A percentile compares a stretch with the other conserved stretches of the same genome.
phyloP scores from a whole-genome alignment of 495 filamentous ascomycete genomes.

The Lichina pygmaea region DNA sequence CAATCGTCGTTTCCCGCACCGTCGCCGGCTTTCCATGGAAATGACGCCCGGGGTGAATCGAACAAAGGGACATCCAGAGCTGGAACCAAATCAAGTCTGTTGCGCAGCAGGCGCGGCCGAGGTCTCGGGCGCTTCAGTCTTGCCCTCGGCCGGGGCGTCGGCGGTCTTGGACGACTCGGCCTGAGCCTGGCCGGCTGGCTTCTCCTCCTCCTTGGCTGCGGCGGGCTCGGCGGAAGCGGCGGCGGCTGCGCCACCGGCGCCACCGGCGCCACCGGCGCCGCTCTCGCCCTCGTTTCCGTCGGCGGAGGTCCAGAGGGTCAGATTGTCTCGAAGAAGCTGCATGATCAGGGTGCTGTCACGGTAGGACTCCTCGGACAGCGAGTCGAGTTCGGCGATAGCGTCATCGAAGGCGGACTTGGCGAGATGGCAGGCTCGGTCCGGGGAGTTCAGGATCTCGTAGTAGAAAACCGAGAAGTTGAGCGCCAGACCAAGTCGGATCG shows the following conservation, averaged over 20 bases:
- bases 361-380: conserved; percentile 95
- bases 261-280: conserved; percentile 12
- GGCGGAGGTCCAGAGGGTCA: conserved; percentile 97
- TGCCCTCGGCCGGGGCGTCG: no score
- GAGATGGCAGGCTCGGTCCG: conserved; percentile 93
- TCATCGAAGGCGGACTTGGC: conserved; percentile 99
- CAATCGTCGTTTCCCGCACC: no score
- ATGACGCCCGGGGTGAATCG: no score
- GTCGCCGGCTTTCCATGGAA: no score
- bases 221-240: conserved; percentile 26
- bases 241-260: conserved; percentile 13
- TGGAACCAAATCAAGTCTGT: no score
- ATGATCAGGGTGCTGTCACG: conserved; percentile 99
- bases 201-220: conserved; percentile 12
- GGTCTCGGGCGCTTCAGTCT: no score
- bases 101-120: no score
- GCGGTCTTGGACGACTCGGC: no score
- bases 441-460: conserved; percentile 99
- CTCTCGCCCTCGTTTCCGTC: conserved; percentile 66
- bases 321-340: conserved; percentile 97
- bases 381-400: conserved; percentile 97
- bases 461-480: conserved; percentile 99
- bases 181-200: no score
- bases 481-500: conserved; percentile 91
- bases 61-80: no score